Base-by-base conservation (phyloP, 2,329 filamentous ascomycete genomes). In the Talaromyces sp. region DNA sequence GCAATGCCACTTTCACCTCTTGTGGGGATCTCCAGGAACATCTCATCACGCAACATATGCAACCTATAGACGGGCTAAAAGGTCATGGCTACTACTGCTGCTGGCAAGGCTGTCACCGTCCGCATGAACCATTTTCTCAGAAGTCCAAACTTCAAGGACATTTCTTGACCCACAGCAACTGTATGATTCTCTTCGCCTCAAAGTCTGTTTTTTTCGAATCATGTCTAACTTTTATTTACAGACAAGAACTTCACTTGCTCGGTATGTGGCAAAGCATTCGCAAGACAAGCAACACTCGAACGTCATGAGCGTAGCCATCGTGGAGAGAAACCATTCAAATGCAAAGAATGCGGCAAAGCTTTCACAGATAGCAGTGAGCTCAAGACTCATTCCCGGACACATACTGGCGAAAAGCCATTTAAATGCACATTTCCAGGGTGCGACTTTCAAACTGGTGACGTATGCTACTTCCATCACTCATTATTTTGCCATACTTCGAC, bases 311-410 rank as follows among this genome's bases (percentile, higher is more conserved):
- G 74, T 53, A 76, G 74, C 37, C 74, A 77, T 59, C 72, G 74
- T 4, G 74, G 74, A 17, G 73, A 76, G 60, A 77, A 77, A 57
- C 74, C 74, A 1, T 77, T 75, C 59, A 72, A 66, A 40, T 77
- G 74, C 63, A 65, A 71, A 25, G 64, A 70, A 21, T 77, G 74
- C 51, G 72, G 70, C 13, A 77, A 77, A 60, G 66, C 71, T 11
- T 77, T 77, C 33, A 77, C 74, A 2, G 74, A 77, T 59, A 77
- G 74, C 57, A 77, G 74, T 60, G 74, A 77, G 61, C 64, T 77
- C 43, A 77, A 76, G 73, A 76, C 74, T 1, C 74, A 77, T 61
- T 73, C 70, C 41, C 69, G 74, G 48, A 75, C 72, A 2, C 74
- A 76, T 55, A 74, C 73, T 7, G 74, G 74, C 46, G 74, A 76